Evolutionary conservation across 768 basidiomycete genomes (phyloP), one percentile per base, ranked within the genome.

Genomic region (Pleurotus tuber-regium): DNA sequence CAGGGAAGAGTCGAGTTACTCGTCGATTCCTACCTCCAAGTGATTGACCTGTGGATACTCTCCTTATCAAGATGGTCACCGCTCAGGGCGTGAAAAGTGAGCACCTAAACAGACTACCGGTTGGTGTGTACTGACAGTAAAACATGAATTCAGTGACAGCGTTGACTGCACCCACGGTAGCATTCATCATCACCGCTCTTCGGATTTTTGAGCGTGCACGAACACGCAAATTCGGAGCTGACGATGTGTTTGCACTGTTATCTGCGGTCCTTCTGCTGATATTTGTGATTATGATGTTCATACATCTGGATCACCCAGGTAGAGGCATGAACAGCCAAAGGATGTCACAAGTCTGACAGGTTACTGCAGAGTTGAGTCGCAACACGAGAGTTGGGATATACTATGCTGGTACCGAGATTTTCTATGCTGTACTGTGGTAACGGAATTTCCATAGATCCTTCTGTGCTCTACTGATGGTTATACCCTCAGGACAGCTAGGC

Each of bases 351-450:
- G 14, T 44, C 24, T 44, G n/a, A 44, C 24, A 8, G 9, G 16
- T 6, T 19, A 26, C 25, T 25, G 43, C 43, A 23, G 28, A 44
- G 16, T n/a, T 25, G 25, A 44, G 24, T n/a, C 19, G 43, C 14
- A 44, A 21, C 24, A 44, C 43, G 11, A 26, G 24, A 9, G 28
- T 44, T 26, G 21, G 24, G n/a, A 5, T 44, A 14, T 24, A 21
- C 12, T 28, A 23, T 7, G 43, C 28, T n/a, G 24, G 24, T 6
- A 21, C 43, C 25, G 14, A 44, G 43, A 11, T 44, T 4, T 76
- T 74, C 51, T 74, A 72, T 48, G 59, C 60, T n/a, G 64, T 70
- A 14, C 65, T 74, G 35, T 76, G 73, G 74, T 73, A 36, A n/a
- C n/a, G n/a, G n/a, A n/a, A n/a, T n/a, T n/a, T n/a, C n/a, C n/a